A percentile compares a stretch with the other conserved stretches of the same genome.
Conservation (phyloP, 176 grass and related monocot species). For the Tillandsia fasciculata region DNA sequence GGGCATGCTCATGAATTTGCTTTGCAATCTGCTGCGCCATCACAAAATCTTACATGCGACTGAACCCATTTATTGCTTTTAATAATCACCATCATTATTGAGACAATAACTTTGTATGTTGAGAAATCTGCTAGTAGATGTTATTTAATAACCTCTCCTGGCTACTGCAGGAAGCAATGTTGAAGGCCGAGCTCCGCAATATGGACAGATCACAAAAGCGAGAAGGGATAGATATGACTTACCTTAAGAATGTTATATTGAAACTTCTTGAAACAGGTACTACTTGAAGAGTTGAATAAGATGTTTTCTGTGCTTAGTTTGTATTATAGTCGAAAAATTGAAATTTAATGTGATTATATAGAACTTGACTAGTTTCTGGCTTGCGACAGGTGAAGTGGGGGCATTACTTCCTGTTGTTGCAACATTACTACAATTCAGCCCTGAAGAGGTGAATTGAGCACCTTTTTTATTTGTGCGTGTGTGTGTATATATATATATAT, state of each 20-base stretch:
- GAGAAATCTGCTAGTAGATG: background rate
- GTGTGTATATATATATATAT: background rate
- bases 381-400: constrained; percentile 75
- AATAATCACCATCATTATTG: background rate
- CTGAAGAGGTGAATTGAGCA: constrained; percentile 58
- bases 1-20: too few species aligned
- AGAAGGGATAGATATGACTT: constrained; percentile 98
- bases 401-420: constrained; percentile 83
- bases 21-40: too few species aligned
- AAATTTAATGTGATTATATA: background rate
- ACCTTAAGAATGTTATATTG: constrained; percentile 92
- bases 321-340: constrained; percentile 4
- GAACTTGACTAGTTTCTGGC: constrained; percentile 10
- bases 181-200: constrained; percentile 77
- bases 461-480: constrained; percentile 1
- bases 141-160: background rate
- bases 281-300: constrained; percentile 11
- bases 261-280: constrained; percentile 98
- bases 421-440: constrained; percentile 90
- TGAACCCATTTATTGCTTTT: background rate
- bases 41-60: background rate
- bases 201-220: constrained; percentile 98
- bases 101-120: background rate
- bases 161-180: constrained; percentile 68
- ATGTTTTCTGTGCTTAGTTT: constrained; percentile 10